phyloP scores from a whole-genome alignment of 176 grass and related monocot genomes.

The Phragmites australis region DNA sequence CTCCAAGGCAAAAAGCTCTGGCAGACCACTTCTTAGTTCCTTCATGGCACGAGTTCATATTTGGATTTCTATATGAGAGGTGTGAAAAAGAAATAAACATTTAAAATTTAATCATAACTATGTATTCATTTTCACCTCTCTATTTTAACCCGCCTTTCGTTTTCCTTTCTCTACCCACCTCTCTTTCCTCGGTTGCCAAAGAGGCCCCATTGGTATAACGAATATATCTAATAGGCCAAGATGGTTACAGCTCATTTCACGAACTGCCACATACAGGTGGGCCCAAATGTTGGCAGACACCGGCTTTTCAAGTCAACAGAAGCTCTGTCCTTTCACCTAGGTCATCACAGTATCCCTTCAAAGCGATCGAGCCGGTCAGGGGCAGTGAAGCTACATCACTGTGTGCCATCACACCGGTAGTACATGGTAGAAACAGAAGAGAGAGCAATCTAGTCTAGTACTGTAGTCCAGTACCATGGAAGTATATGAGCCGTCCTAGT shows the following conservation, averaged over 20 bases:
- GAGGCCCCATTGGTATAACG: no score
- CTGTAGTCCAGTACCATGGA: not conserved
- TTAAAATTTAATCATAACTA: no score
- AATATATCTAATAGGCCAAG: no score
- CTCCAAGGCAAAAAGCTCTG: slow-evolving; percentile 27
- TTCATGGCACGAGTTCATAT: not conserved
- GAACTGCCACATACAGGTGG: not conserved
- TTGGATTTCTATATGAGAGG: no score
- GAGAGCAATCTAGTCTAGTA: not conserved
- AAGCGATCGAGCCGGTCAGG: not conserved
- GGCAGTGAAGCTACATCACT: not conserved
- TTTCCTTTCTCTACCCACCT: no score
- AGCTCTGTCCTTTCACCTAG: not conserved
- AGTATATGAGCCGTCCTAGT: not conserved
- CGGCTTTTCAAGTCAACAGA: not conserved
- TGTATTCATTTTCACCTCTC: no score
- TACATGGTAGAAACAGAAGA: not conserved
- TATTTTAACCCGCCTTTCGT: no score
- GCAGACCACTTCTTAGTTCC: not conserved
- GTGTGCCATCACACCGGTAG: not conserved
- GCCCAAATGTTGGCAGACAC: not conserved
- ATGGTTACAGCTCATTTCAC: not conserved
- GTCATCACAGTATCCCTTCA: not conserved
- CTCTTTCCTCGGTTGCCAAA: no score
- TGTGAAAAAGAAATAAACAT: no score